Percentiles rank a stretch among this genome's conserved stretches.
Evolutionary conservation across 1,139 yeast species (phyloP).

Genomic region (Torulaspora pretoriensis): DNA sequence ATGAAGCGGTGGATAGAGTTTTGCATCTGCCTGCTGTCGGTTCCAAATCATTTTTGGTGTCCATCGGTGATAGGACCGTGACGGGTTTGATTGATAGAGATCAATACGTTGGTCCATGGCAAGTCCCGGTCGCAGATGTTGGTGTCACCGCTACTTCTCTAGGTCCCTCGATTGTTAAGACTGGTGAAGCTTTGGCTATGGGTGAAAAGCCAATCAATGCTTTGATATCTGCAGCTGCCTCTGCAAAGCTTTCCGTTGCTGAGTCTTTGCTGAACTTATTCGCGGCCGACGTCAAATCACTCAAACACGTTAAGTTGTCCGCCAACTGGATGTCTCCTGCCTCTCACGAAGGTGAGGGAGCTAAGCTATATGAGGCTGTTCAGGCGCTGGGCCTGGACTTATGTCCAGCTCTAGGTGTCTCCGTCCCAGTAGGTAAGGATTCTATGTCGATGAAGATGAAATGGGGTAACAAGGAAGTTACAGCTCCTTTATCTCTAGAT

Average conservation of each 20-base stretch:
- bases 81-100: slow-evolving; percentile 97
- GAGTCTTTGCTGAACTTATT: slow-evolving; percentile 84
- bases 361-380: slow-evolving; percentile 92
- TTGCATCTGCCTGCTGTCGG: slow-evolving; percentile 91
- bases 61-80: slow-evolving; percentile 95
- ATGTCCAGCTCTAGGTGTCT: slow-evolving; percentile 87
- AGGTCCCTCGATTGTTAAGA: slow-evolving; percentile 56
- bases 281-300: slow-evolving; percentile 81
- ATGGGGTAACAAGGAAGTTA: slow-evolving; percentile 90
- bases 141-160: slow-evolving; percentile 93
- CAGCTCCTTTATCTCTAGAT: slow-evolving; percentile 90
- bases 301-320: slow-evolving; percentile 76
- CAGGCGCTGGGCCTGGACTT: slow-evolving; percentile 93
- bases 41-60: slow-evolving; percentile 88
- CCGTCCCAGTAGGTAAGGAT: slow-evolving; percentile 98
- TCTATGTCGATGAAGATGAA: slow-evolving; percentile 99
- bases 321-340: slow-evolving; percentile 99
- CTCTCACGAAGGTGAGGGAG: slow-evolving; percentile 91
- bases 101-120: slow-evolving; percentile 99
- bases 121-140: slow-evolving; percentile 98
- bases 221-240: slow-evolving; percentile 83
- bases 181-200: slow-evolving; percentile 97
- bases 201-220: slow-evolving; percentile 96
- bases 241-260: slow-evolving; percentile 96
- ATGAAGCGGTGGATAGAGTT: slow-evolving; percentile 78